A percentile compares a stretch with the other conserved stretches of the same genome.
These are phyloP conservation scores for Micractinium conductrix DNA, from an alignment of 139 green algal genomes.

Conservation along the genomic window DNA sequence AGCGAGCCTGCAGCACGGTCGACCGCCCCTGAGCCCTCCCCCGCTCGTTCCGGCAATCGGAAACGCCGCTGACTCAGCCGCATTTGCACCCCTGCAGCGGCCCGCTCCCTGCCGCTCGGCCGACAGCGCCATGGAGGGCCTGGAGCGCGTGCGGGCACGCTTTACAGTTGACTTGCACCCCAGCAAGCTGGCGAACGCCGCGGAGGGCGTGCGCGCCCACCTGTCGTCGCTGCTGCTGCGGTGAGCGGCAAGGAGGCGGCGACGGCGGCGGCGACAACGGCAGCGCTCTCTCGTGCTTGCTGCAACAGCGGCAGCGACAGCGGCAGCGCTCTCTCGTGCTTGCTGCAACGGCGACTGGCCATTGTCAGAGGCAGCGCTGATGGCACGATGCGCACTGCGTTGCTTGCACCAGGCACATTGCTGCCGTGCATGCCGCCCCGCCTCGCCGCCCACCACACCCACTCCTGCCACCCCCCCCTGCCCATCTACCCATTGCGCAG, in stretches of 20 bases:
- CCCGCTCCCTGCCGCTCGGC: neutral
- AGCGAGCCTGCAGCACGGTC: neutral
- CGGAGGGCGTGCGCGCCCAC: conserved; percentile 53
- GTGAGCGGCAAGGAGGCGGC: conserved; percentile 28
- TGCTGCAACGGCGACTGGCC: neutral
- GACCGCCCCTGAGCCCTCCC: too few species aligned
- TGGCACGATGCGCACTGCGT: too few species aligned
- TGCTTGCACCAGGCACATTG: too few species aligned
- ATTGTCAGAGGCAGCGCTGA: too few species aligned
- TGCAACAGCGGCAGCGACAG: too few species aligned
- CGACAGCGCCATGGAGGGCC: conserved; percentile 15
- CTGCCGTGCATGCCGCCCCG: neutral
- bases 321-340: too few species aligned
- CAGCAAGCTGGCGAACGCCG: conserved; percentile 33
- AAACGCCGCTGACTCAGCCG: too few species aligned
- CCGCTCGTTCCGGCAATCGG: too few species aligned
- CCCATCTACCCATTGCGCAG: conserved; percentile 26
- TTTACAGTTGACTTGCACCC: conserved; percentile 65
- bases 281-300: neutral
- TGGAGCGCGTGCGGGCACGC: neutral
- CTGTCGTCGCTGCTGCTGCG: conserved; percentile 52
- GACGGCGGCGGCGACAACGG: neutral
- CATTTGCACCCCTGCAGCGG: neutral
- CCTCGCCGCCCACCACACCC: neutral
- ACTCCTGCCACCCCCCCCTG: neutral